phyloP scores from a whole-genome alignment of 345 rosid species.

The Lumnitzera littorea region DNA sequence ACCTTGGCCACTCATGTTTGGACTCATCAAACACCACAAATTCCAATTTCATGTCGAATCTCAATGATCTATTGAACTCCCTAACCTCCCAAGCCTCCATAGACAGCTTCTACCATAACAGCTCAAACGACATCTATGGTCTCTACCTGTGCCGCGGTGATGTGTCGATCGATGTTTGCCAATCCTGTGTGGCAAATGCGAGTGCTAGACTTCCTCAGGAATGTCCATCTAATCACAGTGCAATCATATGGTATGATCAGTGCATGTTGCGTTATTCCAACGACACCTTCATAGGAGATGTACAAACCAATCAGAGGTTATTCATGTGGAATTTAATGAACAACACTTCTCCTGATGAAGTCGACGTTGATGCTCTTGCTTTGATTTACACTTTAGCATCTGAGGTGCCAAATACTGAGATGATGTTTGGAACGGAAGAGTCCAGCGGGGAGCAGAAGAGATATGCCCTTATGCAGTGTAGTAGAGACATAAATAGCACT shows the following conservation, averaged over 20 bases:
- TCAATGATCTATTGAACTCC: conserved; percentile 10
- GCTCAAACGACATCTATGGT: conserved; percentile 14
- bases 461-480: conserved; percentile 32
- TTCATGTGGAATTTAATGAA: conserved; percentile 9
- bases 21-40: background rate
- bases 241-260: conserved; percentile 22
- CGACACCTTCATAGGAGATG: conserved; percentile 14
- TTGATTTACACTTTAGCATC: conserved; percentile 7
- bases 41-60: conserved; percentile 4
- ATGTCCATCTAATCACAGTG: conserved; percentile 9
- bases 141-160: conserved; percentile 32
- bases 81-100: conserved; percentile 12
- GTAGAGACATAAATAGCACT: conserved; percentile 21
- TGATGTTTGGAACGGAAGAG: conserved; percentile 7
- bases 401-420: background rate
- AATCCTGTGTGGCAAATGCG: conserved; percentile 17
- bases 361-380: background rate
- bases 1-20: background rate
- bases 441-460: background rate
- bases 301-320: background rate
- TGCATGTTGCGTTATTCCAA: conserved; percentile 23
- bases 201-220: conserved; percentile 3
- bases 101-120: conserved; percentile 11
- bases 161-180: conserved; percentile 13
- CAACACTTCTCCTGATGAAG: conserved; percentile 3